Percentiles rank a stretch among this genome's conserved stretches.
These are phyloP conservation scores for Suhomyces atakaporum DNA, from an alignment of 1,139 yeast genomes.

Conservation along the genomic window DNA sequence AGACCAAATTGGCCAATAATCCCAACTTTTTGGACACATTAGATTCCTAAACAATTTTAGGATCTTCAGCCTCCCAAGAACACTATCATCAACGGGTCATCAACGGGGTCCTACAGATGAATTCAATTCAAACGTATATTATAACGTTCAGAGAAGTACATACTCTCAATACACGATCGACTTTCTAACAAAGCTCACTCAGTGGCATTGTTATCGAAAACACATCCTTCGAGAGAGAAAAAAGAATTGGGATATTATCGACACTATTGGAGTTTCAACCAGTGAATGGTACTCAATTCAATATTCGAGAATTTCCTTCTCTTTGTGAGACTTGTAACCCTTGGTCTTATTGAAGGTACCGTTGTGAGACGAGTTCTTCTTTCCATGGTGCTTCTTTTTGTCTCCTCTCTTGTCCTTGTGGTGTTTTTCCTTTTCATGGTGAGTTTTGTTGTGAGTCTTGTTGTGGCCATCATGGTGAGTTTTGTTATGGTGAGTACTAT, in stretches of 20 bases:
- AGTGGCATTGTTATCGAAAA: not conserved
- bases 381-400: constrained; percentile 1
- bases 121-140: no score
- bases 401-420: not conserved
- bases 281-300: not conserved
- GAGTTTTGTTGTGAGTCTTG: constrained; percentile 1
- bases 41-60: no score
- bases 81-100: no score
- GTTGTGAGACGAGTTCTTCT: not conserved
- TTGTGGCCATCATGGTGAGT: not conserved
- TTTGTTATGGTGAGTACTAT: not conserved
- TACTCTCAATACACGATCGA: not conserved
- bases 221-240: not conserved
- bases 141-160: constrained; percentile 3
- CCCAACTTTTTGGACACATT: constrained; percentile 70
- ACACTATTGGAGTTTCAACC: not conserved
- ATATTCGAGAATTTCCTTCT: not conserved
- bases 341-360: not conserved
- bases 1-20: constrained; percentile 68
- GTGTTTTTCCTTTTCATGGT: not conserved
- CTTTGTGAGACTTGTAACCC: not conserved
- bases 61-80: no score
- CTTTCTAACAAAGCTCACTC: not conserved
- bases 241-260: not conserved
- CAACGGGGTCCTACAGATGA: no score